Evolutionary conservation across 106 monocot species (phyloP), one percentile per base, ranked within the genome.

Genomic region (Gastrodia elata): DNA sequence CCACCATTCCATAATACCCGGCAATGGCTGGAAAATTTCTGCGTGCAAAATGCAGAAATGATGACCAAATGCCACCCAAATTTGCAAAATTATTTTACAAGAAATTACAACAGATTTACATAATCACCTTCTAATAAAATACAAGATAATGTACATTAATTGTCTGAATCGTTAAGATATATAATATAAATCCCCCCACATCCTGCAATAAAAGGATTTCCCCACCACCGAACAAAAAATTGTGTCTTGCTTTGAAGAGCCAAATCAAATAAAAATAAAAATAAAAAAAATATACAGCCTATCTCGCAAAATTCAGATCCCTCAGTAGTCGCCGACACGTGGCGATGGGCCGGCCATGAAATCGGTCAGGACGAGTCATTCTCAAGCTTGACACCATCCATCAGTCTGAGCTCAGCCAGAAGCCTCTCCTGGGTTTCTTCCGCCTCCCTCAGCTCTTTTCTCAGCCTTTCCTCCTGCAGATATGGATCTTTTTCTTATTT

Each of bases 261-360:
- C 38, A 67, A 67, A 67, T 67, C 8, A 33, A 37, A 67, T 1
- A 35, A 67, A 67, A 37, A 67, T 38, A 67, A 35, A 67, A 38
- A 16, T 6, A 2, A 11, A 27, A 64, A 64, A 30, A 11, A 27
- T 9, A 64, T 22, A 6, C 8, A 57, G n/a, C 9, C 64, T 3
- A 32, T 32, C 64, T 64, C 64, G 5, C 10, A 15, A 6, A 58
- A 58, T 58, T 25, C 26, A 25, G 24, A 46, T 46, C 18, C 18
- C 18, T 13, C 13, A 46, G 46, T 18, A 46, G 13, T 14, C 4
- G 52, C 30, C 30, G 6, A 1, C 30, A 11, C 10, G 61, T 30
- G 0, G 14, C 7, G 22, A 32, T 61, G 35, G 8, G 67, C 38
- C 36, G 35, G 65, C 30, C 30, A 32, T 61, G 61, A 32, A 30